These are phyloP conservation scores for Phoma herbarum DNA, from an alignment of 2,329 filamentous ascomycete species.

Conservation along the genomic window DNA sequence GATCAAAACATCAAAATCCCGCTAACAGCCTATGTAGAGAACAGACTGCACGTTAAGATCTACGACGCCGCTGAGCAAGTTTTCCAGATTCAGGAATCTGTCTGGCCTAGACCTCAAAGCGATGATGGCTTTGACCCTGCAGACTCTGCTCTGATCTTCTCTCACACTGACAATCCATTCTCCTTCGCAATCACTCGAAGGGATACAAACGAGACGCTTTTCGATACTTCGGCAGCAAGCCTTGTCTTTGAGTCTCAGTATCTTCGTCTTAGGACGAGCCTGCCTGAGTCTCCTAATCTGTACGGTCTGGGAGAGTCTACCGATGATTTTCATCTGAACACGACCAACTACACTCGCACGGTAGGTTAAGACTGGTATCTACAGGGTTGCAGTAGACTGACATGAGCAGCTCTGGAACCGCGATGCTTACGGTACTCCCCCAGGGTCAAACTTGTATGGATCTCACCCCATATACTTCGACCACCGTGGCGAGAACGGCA, in stretches of 20 bases:
- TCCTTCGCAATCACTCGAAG: slow-evolving; percentile 70
- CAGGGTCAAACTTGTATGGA: slow-evolving; percentile 73
- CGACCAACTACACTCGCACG: slow-evolving; percentile 67
- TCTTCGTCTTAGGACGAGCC: slow-evolving; percentile 72
- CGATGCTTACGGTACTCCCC: slow-evolving; percentile 69
- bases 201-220: slow-evolving; percentile 66
- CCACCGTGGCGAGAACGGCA: slow-evolving; percentile 62
- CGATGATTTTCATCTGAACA: slow-evolving; percentile 73
- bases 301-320: slow-evolving; percentile 83
- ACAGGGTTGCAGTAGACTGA: slow-evolving; percentile 37
- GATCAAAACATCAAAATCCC: slow-evolving; percentile 64
- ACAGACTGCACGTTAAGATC: slow-evolving; percentile 75
- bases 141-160: slow-evolving; percentile 63
- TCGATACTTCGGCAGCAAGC: slow-evolving; percentile 72
- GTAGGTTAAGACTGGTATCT: slow-evolving; percentile 54
- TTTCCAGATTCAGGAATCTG: slow-evolving; percentile 76
- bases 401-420: slow-evolving; percentile 70
- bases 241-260: slow-evolving; percentile 82
- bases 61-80: slow-evolving; percentile 72
- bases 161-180: slow-evolving; percentile 67
- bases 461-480: slow-evolving; percentile 80
- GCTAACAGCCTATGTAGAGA: slow-evolving; percentile 54
- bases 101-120: slow-evolving; percentile 68
- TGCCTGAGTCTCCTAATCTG: slow-evolving; percentile 73
- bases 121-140: slow-evolving; percentile 35